Evolutionary conservation across 2,329 filamentous ascomycete species (phyloP).

Genomic region (Stagonosporopsis rhizophila): DNA sequence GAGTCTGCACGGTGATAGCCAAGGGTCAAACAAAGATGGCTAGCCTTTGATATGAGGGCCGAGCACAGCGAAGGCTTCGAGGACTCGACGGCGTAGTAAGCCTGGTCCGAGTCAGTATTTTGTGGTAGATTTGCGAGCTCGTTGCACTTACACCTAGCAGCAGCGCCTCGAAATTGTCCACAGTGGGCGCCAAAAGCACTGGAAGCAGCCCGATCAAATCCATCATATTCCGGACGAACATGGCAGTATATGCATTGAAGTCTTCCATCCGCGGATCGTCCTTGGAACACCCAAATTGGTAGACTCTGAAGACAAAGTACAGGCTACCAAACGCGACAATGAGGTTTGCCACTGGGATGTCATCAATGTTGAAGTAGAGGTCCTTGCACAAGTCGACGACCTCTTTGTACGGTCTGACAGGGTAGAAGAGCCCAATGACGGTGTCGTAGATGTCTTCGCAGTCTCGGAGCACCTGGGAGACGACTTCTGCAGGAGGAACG

Average conservation of each 20-base stretch:
- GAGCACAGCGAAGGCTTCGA: constrained; percentile 44
- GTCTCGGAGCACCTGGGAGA: constrained; percentile 17
- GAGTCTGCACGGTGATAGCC: constrained; percentile 40
- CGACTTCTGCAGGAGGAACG: constrained; percentile 15
- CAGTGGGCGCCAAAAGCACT: constrained; percentile 42
- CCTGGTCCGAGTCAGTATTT: constrained; percentile 3
- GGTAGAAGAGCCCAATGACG: constrained; percentile 15
- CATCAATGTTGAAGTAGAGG: constrained; percentile 48
- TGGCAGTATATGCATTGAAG: constrained; percentile 30
- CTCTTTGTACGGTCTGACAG: constrained; percentile 15
- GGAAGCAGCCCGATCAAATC: constrained; percentile 36
- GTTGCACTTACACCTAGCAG: constrained; percentile 32
- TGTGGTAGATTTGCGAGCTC: background rate
- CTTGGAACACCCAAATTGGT: constrained; percentile 34
- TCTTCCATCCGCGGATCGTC: constrained; percentile 16
- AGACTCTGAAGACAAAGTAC: constrained; percentile 47
- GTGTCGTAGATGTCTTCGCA: constrained; percentile 14
- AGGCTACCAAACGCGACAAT: constrained; percentile 49
- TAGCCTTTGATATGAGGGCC: constrained; percentile 49
- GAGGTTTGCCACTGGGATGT: constrained; percentile 43
- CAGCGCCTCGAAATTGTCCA: constrained; percentile 47
- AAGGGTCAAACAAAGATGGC: constrained; percentile 45
- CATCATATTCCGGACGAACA: constrained; percentile 40
- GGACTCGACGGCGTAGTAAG: constrained; percentile 45
- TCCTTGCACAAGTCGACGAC: constrained; percentile 15